Percentiles rank a stretch among this genome's conserved stretches.
phyloP scores from a whole-genome alignment of 179 eudicot species.

The Kewa caespitosa region DNA sequence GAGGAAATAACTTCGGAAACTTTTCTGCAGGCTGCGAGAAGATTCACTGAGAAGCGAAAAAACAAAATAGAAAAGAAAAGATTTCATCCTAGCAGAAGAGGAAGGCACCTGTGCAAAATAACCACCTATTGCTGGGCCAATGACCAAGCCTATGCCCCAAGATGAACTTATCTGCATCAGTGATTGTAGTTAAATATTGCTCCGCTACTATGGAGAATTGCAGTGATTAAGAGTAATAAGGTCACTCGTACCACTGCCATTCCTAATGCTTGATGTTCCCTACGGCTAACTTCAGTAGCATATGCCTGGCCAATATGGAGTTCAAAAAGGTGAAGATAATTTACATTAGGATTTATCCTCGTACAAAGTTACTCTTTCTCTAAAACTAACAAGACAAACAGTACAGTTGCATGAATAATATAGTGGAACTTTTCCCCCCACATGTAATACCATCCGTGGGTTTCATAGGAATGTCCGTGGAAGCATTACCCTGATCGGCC shows the following conservation, averaged over 20 bases:
- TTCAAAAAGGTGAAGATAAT: constrained; percentile 9
- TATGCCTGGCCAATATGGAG: constrained; percentile 42
- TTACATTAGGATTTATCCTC: neutral
- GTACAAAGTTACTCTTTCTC: too few relatives aligned
- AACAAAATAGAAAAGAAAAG: neutral
- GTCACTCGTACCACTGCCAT: constrained; percentile 48
- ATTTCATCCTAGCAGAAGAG: neutral
- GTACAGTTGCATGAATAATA: neutral
- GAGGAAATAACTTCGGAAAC: constrained; percentile 52
- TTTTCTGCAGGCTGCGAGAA: constrained; percentile 66
- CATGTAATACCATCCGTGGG: too few relatives aligned
- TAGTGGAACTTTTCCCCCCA: neutral
- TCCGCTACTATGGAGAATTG: neutral
- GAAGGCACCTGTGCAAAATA: constrained; percentile 36
- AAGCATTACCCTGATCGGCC: constrained; percentile 55
- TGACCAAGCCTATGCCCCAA: constrained; percentile 41
- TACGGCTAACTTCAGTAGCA: constrained; percentile 59
- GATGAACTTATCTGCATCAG: constrained; percentile 32
- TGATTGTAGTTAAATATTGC: constrained; percentile 3
- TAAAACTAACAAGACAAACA: neutral
- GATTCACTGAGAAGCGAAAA: neutral
- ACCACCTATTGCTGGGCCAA: constrained; percentile 42
- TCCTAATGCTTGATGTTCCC: constrained; percentile 62
- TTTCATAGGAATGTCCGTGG: too few relatives aligned
- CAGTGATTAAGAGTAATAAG: constrained; percentile 6